Percentiles rank a stretch among this genome's conserved stretches.
These are phyloP conservation scores for Colletotrichum chrysophilum DNA, from an alignment of 2,329 filamentous ascomycete species.

Conservation along the genomic window DNA sequence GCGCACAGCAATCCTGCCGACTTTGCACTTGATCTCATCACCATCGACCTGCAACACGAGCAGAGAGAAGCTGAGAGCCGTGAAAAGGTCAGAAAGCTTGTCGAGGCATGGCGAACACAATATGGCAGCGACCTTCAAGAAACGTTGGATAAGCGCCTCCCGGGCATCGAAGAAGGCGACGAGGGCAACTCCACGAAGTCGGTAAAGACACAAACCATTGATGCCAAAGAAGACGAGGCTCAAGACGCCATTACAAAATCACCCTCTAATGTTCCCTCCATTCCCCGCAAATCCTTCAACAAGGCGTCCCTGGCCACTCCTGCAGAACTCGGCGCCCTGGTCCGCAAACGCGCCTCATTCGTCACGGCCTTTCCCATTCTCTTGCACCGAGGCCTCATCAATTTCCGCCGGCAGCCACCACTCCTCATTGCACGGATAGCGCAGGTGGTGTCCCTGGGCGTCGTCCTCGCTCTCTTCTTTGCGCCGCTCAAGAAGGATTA, in stretches of 20 bases:
- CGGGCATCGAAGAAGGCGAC: conserved; percentile 31
- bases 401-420: conserved; percentile 70
- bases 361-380: conserved; percentile 69
- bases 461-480: conserved; percentile 73
- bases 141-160: conserved; percentile 29
- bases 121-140: not conserved
- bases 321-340: conserved; percentile 73
- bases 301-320: conserved; percentile 64
- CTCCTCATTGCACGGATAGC: conserved; percentile 69
- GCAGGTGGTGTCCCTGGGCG: conserved; percentile 68
- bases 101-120: conserved; percentile 58
- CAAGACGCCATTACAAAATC: not conserved
- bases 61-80: conserved; percentile 66
- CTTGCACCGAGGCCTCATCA: conserved; percentile 70
- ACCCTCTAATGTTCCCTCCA: conserved; percentile 5
- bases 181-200: conserved; percentile 20
- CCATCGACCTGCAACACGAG: conserved; percentile 73
- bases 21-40: conserved; percentile 79
- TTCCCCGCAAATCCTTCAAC: conserved; percentile 46
- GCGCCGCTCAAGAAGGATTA: conserved; percentile 74
- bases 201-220: not conserved
- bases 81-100: conserved; percentile 64
- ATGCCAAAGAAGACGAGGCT: not conserved
- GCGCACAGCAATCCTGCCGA: conserved; percentile 77
- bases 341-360: conserved; percentile 67